Conservation (phyloP, 805 yeast species). For the Grigorovia yakushimaensis region DNA sequence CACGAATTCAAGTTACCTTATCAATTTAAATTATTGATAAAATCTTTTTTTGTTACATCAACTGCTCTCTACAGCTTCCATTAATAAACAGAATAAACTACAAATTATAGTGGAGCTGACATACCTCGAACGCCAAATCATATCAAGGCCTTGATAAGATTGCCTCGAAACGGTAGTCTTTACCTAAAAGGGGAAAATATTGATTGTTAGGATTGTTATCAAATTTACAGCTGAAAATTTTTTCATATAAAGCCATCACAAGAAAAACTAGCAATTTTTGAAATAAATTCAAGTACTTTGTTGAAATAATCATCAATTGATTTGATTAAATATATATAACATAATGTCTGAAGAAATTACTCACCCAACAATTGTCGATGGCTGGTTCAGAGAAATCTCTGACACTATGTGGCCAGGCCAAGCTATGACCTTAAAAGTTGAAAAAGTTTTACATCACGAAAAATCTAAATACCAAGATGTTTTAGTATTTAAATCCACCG, state of each 20-base stretch:
- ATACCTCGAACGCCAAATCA: no score
- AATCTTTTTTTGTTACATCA: no score
- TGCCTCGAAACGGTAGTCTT: not conserved
- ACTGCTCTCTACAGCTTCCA: no score
- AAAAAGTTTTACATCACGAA: conserved; percentile 75
- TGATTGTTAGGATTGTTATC: not conserved
- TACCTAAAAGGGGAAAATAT: not conserved
- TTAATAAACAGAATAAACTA: no score
- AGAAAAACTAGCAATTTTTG: not conserved
- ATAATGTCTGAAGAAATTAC: conserved; percentile 30
- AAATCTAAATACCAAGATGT: conserved; percentile 89
- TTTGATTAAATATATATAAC: not conserved
- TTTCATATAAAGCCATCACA: not conserved
- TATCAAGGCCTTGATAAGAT: not conserved
- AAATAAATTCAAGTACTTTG: not conserved
- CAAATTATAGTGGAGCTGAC: no score
- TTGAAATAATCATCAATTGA: not conserved
- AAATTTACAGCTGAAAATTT: not conserved
- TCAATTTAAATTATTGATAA: no score
- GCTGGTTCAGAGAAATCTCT: conserved; percentile 95
- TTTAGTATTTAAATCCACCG: conserved; percentile 82
- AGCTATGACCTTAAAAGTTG: conserved; percentile 86
- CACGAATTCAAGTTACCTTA: no score
- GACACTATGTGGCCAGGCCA: conserved; percentile 99
- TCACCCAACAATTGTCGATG: conserved; percentile 45